Evolutionary conservation across 2,329 filamentous ascomycete species (phyloP), one percentile per base, ranked within the genome.

Genomic region (Aulographum hederae): DNA sequence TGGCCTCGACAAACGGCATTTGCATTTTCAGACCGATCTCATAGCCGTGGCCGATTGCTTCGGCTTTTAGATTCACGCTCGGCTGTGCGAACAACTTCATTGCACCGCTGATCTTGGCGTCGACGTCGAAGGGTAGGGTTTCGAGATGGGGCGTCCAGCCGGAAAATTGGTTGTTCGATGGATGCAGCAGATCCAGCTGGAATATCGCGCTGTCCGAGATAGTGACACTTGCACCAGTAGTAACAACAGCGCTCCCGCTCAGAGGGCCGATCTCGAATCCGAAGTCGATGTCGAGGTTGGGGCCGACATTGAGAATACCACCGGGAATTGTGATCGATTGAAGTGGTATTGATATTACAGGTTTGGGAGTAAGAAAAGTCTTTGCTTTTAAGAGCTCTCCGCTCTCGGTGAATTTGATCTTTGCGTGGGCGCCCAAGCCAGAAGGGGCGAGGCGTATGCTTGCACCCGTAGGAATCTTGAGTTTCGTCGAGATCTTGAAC

Each of bases 221-320:
- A 10, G 32, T 36, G 4, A 35, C 40, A 6, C 30, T 42, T 3
- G 35, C 36, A 11, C 41, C 41, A 5, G 31, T 30, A 3, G 31
- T 34, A 4, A 43, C 28, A 8, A 40, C 33, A 4, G 30, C 37
- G 6, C 34, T 39, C 21, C 30, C 31, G 4, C 21, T 21, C 4
- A 37, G 12, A 12, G 28, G 18, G 5, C 27, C 26, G 8, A 43
- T 27, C 13, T 40, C 32, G 4, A 40, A 35, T 2, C 42, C 42
- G 26, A 43, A 31, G 10, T 38, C 29, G 18, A 43, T 36, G 10
- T 37, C 38, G 3, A 45, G 21, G 31, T 38, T 39, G 4, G 41
- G 43, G 5, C 43, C 43, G n/a, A 45, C 19, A 5, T 41, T 37
- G 6, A 45, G 30, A 20, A 45, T 34, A 20, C 38, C 40, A 10